These are phyloP conservation scores for baker's yeast (Saccharomyces cerevisiae) DNA, from an alignment of 805 yeast species.

Conservation along the genomic window DNA sequence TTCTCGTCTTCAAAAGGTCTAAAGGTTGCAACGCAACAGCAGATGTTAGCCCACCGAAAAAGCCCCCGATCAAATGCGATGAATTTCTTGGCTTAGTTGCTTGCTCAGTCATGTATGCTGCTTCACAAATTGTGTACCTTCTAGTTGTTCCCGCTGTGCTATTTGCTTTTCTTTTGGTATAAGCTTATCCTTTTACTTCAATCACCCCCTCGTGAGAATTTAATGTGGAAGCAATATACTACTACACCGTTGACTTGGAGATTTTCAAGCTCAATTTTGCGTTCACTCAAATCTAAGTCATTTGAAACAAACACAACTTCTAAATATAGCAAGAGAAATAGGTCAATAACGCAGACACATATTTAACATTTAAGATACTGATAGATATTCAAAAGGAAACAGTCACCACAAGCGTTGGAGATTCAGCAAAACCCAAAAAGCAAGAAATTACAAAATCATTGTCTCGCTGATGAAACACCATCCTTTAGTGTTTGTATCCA, in stretches of 20 bases:
- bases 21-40: slow-evolving; percentile 79
- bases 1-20: slow-evolving; percentile 78
- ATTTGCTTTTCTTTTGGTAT: neutral
- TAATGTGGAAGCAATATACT: neutral
- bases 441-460: neutral
- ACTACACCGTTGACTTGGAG: neutral
- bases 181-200: neutral
- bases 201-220: neutral
- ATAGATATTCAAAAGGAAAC: neutral
- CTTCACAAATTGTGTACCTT: neutral
- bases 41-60: slow-evolving; percentile 74
- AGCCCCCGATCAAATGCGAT: slow-evolving; percentile 69
- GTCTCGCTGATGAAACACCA: neutral
- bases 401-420: neutral
- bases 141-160: neutral
- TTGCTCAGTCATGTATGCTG: neutral
- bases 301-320: neutral
- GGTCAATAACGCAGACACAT: neutral
- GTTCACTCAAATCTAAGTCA: neutral
- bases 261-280: neutral
- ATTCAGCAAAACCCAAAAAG: neutral
- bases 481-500: neutral
- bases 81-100: slow-evolving; percentile 11
- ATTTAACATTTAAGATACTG: neutral
- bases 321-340: neutral